Evolutionary conservation across 305 asterid species (phyloP).

Genomic region (Solanum chacoense): DNA sequence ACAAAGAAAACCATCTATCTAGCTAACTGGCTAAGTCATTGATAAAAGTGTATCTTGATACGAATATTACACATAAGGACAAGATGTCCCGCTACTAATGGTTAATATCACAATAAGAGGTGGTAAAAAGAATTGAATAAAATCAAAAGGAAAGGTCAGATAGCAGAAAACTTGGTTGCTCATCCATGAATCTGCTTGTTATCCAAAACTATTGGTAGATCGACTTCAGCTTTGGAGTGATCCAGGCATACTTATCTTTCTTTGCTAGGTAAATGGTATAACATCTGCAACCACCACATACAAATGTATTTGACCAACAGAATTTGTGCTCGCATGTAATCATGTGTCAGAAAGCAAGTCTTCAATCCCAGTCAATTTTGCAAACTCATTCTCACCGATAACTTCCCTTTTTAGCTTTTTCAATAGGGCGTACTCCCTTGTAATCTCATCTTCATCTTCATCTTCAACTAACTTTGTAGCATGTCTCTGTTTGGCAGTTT

Average conservation of each 20-base stretch:
- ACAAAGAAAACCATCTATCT: neutral
- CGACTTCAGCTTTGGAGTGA: neutral
- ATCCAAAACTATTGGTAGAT: neutral
- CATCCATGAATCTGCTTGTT: neutral
- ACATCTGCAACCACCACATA: neutral
- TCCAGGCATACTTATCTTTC: neutral
- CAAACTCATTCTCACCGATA: slow-evolving; percentile 56
- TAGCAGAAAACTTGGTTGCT: neutral
- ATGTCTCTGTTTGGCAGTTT: slow-evolving; percentile 72
- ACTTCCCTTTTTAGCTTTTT: neutral
- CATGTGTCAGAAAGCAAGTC: slow-evolving; percentile 34
- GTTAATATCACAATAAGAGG: neutral
- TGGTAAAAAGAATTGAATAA: neutral
- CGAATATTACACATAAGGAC: neutral
- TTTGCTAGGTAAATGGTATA: neutral
- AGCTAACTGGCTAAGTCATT: neutral
- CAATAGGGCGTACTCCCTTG: neutral
- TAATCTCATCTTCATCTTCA: neutral
- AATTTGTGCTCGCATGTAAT: neutral
- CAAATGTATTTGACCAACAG: neutral
- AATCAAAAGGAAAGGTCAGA: neutral
- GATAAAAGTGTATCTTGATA: neutral
- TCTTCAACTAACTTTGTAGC: neutral
- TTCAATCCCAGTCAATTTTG: slow-evolving; percentile 79
- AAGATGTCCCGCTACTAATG: neutral